A percentile compares a stretch with the other conserved stretches of the same genome.
Conservation (phyloP, 179 eudicot species). For the Heliamphora pulchella region DNA sequence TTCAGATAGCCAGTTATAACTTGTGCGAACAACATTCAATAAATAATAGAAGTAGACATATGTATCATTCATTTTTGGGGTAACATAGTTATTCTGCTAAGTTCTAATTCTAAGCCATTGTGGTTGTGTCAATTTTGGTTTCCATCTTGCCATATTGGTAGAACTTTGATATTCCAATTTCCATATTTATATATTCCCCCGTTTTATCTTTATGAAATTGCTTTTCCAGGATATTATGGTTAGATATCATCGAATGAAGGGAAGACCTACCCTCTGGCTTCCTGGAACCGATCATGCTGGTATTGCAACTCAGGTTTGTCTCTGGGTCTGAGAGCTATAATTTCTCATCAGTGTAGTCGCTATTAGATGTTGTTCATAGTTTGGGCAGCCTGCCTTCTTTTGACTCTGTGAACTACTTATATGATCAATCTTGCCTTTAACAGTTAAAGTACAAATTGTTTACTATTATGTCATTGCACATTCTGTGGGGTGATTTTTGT, state of each 20-base stretch:
- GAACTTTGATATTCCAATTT: background rate
- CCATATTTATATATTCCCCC: background rate
- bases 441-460: background rate
- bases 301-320: conserved; percentile 91
- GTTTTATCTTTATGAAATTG: conserved; percentile 9
- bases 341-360: background rate
- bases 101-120: background rate
- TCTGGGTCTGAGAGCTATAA: conserved; percentile 16
- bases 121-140: background rate
- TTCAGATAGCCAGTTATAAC: background rate
- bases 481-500: background rate
- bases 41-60: background rate
- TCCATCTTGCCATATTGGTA: background rate
- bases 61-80: background rate
- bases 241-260: conserved; percentile 91
- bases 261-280: conserved; percentile 92
- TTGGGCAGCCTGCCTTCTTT: background rate
- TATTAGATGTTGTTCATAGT: background rate
- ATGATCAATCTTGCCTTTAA: background rate
- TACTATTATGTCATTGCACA: background rate
- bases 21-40: background rate
- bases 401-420: background rate
- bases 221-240: conserved; percentile 80
- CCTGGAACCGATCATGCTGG: conserved; percentile 99
- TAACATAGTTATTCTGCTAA: background rate